Evolutionary conservation across 192 early-diverging fungal species (phyloP), one percentile per base, ranked within the genome.

Genomic region (Umbelopsis sp.): DNA sequence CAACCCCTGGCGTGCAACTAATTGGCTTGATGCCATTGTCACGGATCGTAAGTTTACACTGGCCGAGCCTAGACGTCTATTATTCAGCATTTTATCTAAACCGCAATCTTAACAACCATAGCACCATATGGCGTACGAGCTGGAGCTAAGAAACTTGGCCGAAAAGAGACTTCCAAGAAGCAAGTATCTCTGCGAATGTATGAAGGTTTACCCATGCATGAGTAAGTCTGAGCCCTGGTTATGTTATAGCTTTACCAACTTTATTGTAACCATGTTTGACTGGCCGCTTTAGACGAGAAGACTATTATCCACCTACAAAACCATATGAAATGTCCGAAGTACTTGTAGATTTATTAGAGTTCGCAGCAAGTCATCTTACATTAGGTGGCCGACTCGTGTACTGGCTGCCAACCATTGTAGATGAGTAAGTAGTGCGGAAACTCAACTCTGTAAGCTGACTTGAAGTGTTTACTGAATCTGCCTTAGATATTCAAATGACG

Each of bases 121-220:
- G 90, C 96, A 22, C 96, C 96, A 35, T 97, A 99, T 77, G 96
- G 97, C 71, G 97, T 99, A 13, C 91, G 97, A 49, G 96, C 96
- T 0, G 97, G 96, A 22, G 96, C 97, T 20, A 97, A 95, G 77
- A 94, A 90, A 35, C 84, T 98, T 23, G 94, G 95, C 16, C 80
- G 87, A 49, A 89, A 87, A 46, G 75, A 86, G 65, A 75, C 72
- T 23, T 46, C 75, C 23, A 86, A 86, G 35, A 76, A 80, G 52
- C 73, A 78, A 23, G 66, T 70, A 16, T 67, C 76, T 25, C 67
- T 79, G 48, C 65, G 85, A 67, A 72, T 77, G 67, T 79, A 76
- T 48, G 82, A 83, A 27, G 85, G 81, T 35, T 66, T 77, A 35
- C 79, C 69, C 27, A 79, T 83, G 41, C 79, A 86, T 66, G 65